Conservation (phyloP, 768 basidiomycete species). For the Fistulinella prunicolor region DNA sequence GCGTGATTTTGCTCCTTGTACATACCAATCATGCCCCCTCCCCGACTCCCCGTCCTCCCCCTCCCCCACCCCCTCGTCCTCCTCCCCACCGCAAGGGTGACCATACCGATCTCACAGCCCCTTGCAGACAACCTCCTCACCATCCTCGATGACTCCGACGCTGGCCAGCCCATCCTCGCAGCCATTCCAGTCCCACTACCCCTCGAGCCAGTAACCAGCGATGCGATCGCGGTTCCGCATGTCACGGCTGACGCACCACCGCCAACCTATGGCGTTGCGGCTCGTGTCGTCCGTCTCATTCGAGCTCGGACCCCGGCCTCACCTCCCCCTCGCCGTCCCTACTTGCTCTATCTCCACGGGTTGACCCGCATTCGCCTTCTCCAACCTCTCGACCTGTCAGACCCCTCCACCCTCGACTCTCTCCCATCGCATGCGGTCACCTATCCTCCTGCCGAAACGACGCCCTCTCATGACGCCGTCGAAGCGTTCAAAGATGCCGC, state of each 20-base stretch:
- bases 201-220: conserved; percentile 14
- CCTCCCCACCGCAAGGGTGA: conserved; percentile 68
- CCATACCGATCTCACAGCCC: conserved; percentile 59
- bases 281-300: conserved; percentile 67
- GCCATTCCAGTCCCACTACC: conserved; percentile 51
- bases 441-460: conserved; percentile 40
- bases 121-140: conserved; percentile 65
- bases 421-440: conserved; percentile 44
- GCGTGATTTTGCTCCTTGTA: no score
- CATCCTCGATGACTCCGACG: conserved; percentile 66
- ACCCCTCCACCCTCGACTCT: conserved; percentile 27
- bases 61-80: conserved; percentile 72
- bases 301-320: conserved; percentile 48
- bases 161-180: conserved; percentile 61
- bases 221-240: not conserved
- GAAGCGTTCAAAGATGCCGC: conserved; percentile 71
- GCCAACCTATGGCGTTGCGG: conserved; percentile 64
- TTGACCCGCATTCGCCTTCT: conserved; percentile 62
- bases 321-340: conserved; percentile 47
- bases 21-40: conserved; percentile 20
- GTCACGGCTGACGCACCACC: conserved; percentile 19
- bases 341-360: conserved; percentile 70
- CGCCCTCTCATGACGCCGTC: conserved; percentile 53
- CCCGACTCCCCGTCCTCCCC: conserved; percentile 64
- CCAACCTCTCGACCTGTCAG: conserved; percentile 30